Percentiles rank a stretch among this genome's conserved stretches.
These are phyloP conservation scores for Heliamphora exappendiculata DNA, from an alignment of 148 eudicot genomes.

Conservation along the genomic window DNA sequence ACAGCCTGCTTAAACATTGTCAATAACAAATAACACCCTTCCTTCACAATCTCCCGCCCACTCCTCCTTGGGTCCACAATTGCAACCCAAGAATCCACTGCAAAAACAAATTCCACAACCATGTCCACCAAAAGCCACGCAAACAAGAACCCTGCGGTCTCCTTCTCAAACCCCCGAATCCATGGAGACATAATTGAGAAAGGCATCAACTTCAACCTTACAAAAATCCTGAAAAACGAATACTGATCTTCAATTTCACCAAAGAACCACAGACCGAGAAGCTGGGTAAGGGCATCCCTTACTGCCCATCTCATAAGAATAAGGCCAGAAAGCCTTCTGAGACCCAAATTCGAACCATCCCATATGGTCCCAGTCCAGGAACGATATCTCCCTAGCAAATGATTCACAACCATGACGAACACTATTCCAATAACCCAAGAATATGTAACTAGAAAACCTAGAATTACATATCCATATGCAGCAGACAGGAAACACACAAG, in stretches of 20 bases:
- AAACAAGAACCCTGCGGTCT: slow-evolving; percentile 22
- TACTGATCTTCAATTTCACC: slow-evolving; percentile 85
- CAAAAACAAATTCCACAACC: slow-evolving; percentile 54
- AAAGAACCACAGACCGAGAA: slow-evolving; percentile 75
- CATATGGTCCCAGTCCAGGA: slow-evolving; percentile 38
- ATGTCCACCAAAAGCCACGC: slow-evolving; percentile 70
- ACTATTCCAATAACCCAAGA: slow-evolving; percentile 69
- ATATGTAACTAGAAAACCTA: slow-evolving; percentile 70
- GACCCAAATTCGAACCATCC: slow-evolving; percentile 65
- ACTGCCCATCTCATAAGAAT: slow-evolving; percentile 89
- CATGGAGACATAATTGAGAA: slow-evolving; percentile 56
- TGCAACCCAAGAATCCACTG: slow-evolving; percentile 78
- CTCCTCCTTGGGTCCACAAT: slow-evolving; percentile 66
- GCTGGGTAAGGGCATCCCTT: slow-evolving; percentile 69
- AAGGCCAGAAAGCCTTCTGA: slow-evolving; percentile 64
- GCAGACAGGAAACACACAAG: slow-evolving; percentile 54
- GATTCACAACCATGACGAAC: slow-evolving; percentile 54
- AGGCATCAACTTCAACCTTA: slow-evolving; percentile 85
- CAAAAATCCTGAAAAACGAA: slow-evolving; percentile 67
- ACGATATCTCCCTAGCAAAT: slow-evolving; percentile 40
- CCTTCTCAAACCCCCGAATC: slow-evolving; percentile 36
- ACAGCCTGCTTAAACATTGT: slow-evolving; percentile 58
- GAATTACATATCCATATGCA: slow-evolving; percentile 67
- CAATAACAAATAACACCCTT: slow-evolving; percentile 64
- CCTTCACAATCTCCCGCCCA: slow-evolving; percentile 63